These are phyloP conservation scores for Didymosphaeria variabile DNA, from an alignment of 2,329 filamentous ascomycete species.

Conservation along the genomic window DNA sequence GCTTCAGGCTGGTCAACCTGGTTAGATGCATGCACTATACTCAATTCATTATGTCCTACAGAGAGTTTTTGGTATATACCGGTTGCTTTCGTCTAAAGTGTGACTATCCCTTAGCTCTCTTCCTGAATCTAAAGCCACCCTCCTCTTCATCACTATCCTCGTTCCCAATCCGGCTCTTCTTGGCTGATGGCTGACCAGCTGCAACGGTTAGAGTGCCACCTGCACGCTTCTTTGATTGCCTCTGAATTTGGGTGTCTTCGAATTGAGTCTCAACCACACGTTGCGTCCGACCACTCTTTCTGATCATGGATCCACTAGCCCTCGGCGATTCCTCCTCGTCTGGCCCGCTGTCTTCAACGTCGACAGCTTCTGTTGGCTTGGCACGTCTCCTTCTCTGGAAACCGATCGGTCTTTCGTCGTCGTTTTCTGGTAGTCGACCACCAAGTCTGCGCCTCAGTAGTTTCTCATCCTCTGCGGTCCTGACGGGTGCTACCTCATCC, in stretches of 20 bases:
- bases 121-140: constrained; percentile 64
- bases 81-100: neutral
- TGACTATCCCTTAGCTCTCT: constrained; percentile 20
- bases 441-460: constrained; percentile 19
- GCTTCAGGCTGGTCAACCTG: neutral
- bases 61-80: neutral
- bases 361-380: constrained; percentile 30
- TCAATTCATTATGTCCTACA: constrained; percentile 1
- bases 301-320: constrained; percentile 27
- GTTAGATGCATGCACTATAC: constrained; percentile 8
- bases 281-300: constrained; percentile 36
- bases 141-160: constrained; percentile 67
- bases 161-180: constrained; percentile 38
- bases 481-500: constrained; percentile 49
- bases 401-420: constrained; percentile 40
- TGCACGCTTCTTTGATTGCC: constrained; percentile 36
- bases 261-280: constrained; percentile 42
- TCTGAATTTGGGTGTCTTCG: constrained; percentile 39
- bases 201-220: constrained; percentile 28
- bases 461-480: constrained; percentile 26
- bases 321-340: constrained; percentile 36
- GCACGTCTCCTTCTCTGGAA: constrained; percentile 35
- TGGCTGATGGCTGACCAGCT: constrained; percentile 37
- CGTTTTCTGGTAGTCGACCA: constrained; percentile 21
- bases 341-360: constrained; percentile 43